Evolutionary conservation across 495 filamentous ascomycete genomes (phyloP), one percentile per base, ranked within the genome.

Genomic region (Aspergillus affinis): DNA sequence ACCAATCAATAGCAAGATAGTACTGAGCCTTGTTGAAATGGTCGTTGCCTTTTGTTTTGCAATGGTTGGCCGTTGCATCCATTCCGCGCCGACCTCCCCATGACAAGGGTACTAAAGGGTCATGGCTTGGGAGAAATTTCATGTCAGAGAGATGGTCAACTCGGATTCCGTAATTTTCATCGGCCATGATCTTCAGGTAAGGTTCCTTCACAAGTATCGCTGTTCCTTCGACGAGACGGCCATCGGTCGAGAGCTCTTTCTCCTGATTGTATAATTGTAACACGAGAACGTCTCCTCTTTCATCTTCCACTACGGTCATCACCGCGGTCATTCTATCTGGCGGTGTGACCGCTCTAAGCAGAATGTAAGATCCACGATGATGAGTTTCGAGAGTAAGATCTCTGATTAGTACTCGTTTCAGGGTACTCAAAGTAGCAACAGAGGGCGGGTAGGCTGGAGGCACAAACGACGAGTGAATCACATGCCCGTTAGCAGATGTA

Each of bases 111-210:
- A 80, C 66, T 6, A 58, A 62, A 20, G 59, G 45, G 53, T 80
- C 73, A 30, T 62, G 59, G 3, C 59, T 58, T 15, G 70, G 59
- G 15, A 81, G 41, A 54, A 71, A 65, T 4, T 69, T 62, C 20
- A 84, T 54, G 58, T 84, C 81, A 12, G 74, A 78, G 17, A 78
- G 63, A 72, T 86, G 82, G 55, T 85, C 83, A 12, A 84, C 79
- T 4, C n/a, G n/a, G n/a, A n/a, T n/a, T n/a, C n/a, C n/a, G n/a
- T n/a, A n/a, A n/a, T n/a, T n/a, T n/a, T n/a, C n/a, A n/a, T n/a
- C n/a, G n/a, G n/a, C n/a, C n/a, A n/a, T n/a, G n/a, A n/a, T n/a
- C n/a, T n/a, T n/a, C n/a, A n/a, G n/a, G n/a, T n/a, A n/a, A n/a
- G n/a, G n/a, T n/a, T n/a, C n/a, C n/a, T n/a, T n/a, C n/a, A n/a